Evolutionary conservation across 2,329 filamentous ascomycete species (phyloP).

Genomic region (Cladosporium sp.): DNA sequence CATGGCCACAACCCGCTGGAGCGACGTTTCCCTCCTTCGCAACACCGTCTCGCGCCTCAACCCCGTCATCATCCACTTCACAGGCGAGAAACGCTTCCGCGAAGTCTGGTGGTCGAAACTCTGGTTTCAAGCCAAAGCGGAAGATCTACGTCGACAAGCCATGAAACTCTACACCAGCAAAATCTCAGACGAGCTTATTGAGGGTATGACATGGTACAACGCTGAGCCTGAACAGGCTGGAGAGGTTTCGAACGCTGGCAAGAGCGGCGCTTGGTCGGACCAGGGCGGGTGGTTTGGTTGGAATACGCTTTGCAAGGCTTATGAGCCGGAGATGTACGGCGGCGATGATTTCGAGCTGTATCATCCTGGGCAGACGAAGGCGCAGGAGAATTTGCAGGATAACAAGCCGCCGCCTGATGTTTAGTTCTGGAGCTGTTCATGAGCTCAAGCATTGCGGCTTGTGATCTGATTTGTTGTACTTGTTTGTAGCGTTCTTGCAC

Average conservation of each 20-base stretch:
- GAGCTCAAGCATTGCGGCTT: background rate
- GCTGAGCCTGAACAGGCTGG: conserved; percentile 20
- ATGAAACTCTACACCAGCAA: conserved; percentile 12
- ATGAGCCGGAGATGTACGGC: conserved; percentile 20
- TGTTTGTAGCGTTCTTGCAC: background rate
- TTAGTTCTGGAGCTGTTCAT: background rate
- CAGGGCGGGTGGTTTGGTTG: conserved; percentile 27
- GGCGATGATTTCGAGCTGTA: conserved; percentile 15
- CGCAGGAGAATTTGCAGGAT: conserved; percentile 8
- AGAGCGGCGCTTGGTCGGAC: conserved; percentile 27
- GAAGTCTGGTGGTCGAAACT: conserved; percentile 29
- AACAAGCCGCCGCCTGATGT: conserved; percentile 1
- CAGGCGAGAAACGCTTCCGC: conserved; percentile 28
- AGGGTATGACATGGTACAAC: conserved; percentile 25
- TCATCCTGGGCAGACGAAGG: conserved; percentile 14
- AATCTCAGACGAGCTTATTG: conserved; percentile 21
- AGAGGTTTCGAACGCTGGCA: conserved; percentile 18
- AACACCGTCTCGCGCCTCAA: conserved; percentile 27
- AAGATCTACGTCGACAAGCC: conserved; percentile 21
- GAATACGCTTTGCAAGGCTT: conserved; percentile 22
- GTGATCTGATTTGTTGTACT: background rate
- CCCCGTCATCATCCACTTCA: conserved; percentile 27
- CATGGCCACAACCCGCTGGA: conserved; percentile 16
- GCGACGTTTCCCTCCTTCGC: conserved; percentile 22
- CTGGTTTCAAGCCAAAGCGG: conserved; percentile 28